Conservation (phyloP, 768 basidiomycete species). For the Leccinellum luteum region DNA sequence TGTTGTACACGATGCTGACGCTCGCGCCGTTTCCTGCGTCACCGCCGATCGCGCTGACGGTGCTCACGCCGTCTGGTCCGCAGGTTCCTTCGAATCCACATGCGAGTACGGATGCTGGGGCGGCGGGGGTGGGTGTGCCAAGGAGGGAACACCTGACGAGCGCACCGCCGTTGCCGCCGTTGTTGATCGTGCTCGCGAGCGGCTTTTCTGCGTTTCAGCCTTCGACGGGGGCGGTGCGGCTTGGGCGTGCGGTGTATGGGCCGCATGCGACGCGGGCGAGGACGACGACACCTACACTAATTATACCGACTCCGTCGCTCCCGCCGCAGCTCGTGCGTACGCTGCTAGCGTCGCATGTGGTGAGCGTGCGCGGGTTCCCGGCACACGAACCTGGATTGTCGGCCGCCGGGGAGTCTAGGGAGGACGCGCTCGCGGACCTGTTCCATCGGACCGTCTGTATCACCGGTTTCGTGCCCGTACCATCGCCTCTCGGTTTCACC, state of each 20-base stretch:
- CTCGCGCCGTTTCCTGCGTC: conserved; percentile 28
- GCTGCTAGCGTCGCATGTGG: conserved; percentile 16
- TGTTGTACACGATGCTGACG: conserved; percentile 36
- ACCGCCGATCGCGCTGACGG: conserved; percentile 21
- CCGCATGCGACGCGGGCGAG: conserved; percentile 12
- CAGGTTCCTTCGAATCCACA: conserved; percentile 6
- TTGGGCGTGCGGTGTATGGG: conserved; percentile 18
- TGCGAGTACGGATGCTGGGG: conserved; percentile 9
- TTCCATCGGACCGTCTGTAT: conserved; percentile 44
- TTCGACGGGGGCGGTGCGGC: conserved; percentile 24
- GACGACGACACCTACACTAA: background rate
- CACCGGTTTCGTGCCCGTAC: conserved; percentile 41
- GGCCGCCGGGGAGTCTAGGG: conserved; percentile 21
- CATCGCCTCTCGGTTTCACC: conserved; percentile 10
- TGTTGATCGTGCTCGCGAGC: conserved; percentile 26
- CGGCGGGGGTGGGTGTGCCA: conserved; percentile 2
- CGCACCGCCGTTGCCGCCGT: conserved; percentile 33
- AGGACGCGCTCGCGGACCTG: conserved; percentile 32
- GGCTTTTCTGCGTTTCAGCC: conserved; percentile 10
- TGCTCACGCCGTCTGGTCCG: conserved; percentile 8
- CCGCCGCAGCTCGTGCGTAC: conserved; percentile 35
- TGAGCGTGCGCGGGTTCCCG: conserved; percentile 21
- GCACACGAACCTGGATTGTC: conserved; percentile 14
- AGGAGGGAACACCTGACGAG: conserved; percentile 24
- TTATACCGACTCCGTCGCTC: conserved; percentile 26